phyloP scores from a whole-genome alignment of 176 grass and related monocot species.

The Musa schizocarpa region DNA sequence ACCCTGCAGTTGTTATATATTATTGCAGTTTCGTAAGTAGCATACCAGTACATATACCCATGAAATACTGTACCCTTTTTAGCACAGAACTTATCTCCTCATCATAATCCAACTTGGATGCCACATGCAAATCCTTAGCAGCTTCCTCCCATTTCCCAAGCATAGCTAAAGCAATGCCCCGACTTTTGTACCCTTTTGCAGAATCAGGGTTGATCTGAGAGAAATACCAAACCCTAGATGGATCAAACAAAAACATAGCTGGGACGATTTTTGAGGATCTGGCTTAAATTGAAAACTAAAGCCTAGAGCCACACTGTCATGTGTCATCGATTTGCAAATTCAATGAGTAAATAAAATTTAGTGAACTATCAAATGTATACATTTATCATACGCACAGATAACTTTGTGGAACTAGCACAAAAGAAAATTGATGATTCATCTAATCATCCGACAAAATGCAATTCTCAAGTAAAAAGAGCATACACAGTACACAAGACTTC shows the following conservation, averaged over 20 bases:
- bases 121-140: slow-evolving; percentile 67
- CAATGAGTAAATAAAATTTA: too few relatives aligned
- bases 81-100: slow-evolving; percentile 88
- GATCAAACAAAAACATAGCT: not conserved
- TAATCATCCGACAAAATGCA: too few relatives aligned
- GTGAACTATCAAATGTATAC: too few relatives aligned
- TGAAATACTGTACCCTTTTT: slow-evolving; percentile 47
- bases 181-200: slow-evolving; percentile 89
- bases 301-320: too few relatives aligned
- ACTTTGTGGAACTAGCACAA: too few relatives aligned
- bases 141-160: slow-evolving; percentile 89
- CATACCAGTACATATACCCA: not conserved
- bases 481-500: too few relatives aligned
- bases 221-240: not conserved
- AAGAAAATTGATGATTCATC: too few relatives aligned
- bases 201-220: slow-evolving; percentile 90
- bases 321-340: too few relatives aligned
- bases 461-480: too few relatives aligned
- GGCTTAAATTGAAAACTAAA: too few relatives aligned
- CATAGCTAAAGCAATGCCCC: slow-evolving; percentile 81
- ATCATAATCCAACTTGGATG: slow-evolving; percentile 92
- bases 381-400: too few relatives aligned
- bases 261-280: too few relatives aligned
- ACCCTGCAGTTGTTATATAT: not conserved
- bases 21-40: not conserved